Evolutionary conservation across 164 flowering plant genomes (phyloP).

Genomic region (Liquidambar formosana): DNA sequence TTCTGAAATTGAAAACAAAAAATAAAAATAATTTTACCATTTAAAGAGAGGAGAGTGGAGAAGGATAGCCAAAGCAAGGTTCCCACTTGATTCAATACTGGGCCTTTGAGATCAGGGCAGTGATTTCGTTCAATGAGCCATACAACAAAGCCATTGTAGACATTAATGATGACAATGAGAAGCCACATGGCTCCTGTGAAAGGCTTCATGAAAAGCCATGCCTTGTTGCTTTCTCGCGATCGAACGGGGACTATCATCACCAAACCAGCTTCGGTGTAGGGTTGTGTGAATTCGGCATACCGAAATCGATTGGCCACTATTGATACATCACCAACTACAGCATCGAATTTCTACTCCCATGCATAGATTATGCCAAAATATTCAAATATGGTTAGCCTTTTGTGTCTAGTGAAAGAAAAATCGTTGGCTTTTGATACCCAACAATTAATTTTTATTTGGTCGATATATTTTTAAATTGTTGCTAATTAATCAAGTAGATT

Average conservation of each 20-base stretch:
- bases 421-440: too few species aligned
- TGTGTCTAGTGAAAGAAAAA: too few species aligned
- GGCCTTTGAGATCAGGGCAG: slow-evolving; percentile 20
- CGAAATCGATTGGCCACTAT: slow-evolving; percentile 27
- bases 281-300: slow-evolving; percentile 43
- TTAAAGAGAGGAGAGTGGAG: slow-evolving; percentile 27
- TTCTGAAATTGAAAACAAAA: too few species aligned
- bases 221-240: not conserved
- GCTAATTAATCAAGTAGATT: too few species aligned
- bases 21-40: too few species aligned
- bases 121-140: slow-evolving; percentile 40
- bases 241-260: slow-evolving; percentile 21
- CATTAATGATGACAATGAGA: slow-evolving; percentile 9
- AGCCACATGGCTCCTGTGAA: slow-evolving; percentile 36
- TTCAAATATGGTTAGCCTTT: too few species aligned
- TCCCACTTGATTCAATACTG: slow-evolving; percentile 18
- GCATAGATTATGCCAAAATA: too few species aligned
- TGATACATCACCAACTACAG: slow-evolving; percentile 40
- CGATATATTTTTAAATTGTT: too few species aligned
- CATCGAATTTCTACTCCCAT: slow-evolving; percentile 32
- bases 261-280: slow-evolving; percentile 39
- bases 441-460: too few species aligned
- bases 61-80: slow-evolving; percentile 27
- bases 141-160: slow-evolving; percentile 34
- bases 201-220: slow-evolving; percentile 25